phyloP scores from a whole-genome alignment of 345 rosid species.

The Murraya koenigii region DNA sequence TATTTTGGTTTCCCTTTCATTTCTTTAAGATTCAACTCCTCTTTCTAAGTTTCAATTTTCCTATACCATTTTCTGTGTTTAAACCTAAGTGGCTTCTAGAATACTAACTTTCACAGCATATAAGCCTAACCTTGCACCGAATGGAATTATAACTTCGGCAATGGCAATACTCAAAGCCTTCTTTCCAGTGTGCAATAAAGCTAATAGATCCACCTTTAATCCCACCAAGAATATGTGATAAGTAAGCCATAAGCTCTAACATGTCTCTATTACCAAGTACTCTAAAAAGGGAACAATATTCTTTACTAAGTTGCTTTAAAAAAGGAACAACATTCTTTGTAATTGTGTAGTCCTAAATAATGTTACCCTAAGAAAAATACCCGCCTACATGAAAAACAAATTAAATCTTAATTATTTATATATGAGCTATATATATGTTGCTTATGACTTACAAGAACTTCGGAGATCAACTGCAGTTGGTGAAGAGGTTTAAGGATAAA shows the following conservation, averaged over 20 bases:
- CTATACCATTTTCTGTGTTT: no score
- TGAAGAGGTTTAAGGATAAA: conserved; percentile 28
- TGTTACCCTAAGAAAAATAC: conserved; percentile 12
- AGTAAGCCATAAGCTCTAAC: conserved; percentile 14
- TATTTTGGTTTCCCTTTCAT: no score
- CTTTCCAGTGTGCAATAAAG: conserved; percentile 1
- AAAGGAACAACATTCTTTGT: neutral
- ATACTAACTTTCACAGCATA: no score
- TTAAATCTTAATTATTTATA: no score
- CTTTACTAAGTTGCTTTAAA: neutral
- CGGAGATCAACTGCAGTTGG: conserved; percentile 28
- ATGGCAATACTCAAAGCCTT: conserved; percentile 14
- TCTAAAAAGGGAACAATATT: no score
- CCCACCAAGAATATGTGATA: conserved; percentile 34
- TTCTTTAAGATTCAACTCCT: no score
- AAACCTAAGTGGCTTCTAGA: no score
- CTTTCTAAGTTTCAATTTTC: no score
- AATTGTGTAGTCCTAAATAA: neutral
- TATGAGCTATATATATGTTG: no score
- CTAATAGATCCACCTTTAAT: no score
- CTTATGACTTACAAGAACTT: conserved; percentile 24
- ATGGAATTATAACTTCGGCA: conserved; percentile 7
- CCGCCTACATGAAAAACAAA: neutral
- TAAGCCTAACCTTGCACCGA: conserved; percentile 7
- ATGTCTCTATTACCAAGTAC: no score